Conservation (phyloP, 306 rosid species). For the Abrus precatorius region DNA sequence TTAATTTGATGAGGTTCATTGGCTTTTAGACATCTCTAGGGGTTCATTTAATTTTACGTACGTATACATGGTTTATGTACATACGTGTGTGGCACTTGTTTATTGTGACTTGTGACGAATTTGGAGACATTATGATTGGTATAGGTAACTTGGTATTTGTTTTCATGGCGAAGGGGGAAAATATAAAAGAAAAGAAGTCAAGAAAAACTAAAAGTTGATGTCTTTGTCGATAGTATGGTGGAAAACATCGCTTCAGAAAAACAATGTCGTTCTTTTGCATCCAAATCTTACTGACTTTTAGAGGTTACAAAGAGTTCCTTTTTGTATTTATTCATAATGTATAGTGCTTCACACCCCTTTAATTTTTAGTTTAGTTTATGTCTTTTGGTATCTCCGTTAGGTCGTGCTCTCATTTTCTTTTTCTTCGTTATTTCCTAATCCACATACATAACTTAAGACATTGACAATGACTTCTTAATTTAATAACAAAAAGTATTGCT, state of each 20-base stretch:
- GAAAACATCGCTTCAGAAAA: constrained; percentile 43
- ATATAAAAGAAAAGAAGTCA: not conserved
- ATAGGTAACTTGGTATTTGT: not conserved
- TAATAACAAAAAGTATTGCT: not conserved
- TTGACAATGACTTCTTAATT: constrained; percentile 36
- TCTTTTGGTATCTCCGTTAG: constrained; percentile 58
- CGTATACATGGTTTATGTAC: not conserved
- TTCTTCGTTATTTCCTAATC: constrained; percentile 39
- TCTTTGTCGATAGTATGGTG: constrained; percentile 41
- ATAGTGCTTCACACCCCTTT: constrained; percentile 17
- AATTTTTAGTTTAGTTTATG: constrained; percentile 2
- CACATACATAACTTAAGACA: not conserved
- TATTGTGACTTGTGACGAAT: constrained; percentile 23
- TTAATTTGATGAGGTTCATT: not conserved
- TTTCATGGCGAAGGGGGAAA: not conserved
- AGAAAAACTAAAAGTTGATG: not conserved
- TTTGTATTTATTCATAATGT: constrained; percentile 22
- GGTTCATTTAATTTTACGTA: constrained; percentile 2
- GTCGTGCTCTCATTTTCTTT: constrained; percentile 15
- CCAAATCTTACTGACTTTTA: constrained; percentile 52
- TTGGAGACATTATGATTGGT: not conserved
- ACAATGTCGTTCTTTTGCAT: constrained; percentile 49
- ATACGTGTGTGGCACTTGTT: not conserved
- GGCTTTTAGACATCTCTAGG: constrained; percentile 38
- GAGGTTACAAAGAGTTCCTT: constrained; percentile 52